Base-by-base conservation (phyloP, 768 basidiomycete genomes). In the Lentinula detonsa region DNA sequence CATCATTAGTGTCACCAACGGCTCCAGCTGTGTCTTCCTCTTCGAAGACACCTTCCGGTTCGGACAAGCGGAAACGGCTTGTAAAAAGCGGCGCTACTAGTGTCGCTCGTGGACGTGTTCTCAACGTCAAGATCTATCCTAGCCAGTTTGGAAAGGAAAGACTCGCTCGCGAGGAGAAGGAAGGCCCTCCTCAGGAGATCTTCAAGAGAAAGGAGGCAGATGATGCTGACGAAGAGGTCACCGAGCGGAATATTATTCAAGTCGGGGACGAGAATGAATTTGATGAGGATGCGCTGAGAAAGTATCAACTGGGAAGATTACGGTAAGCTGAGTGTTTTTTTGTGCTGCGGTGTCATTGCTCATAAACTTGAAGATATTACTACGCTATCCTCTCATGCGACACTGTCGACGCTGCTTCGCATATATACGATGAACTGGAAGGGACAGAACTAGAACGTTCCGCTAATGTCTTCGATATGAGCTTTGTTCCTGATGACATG, bases 361-460 rank as follows among this genome's bases (percentile, higher is more conserved):
- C 10, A 54, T 39, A 21, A 35, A 15, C 58, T 61, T 23, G 18
- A 40, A 97, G 95, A 61, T 99, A 98, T 71, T 96, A 92, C 70
- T 99, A 98, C 74, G 96, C 96, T 13, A 82, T 99, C 58, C 87
- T 93, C 2, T 90, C 91, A 56, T 98, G 93, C 73, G 90, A 95
- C 67, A 81, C 88, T 1, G 77, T 83, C 9, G 81, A 85, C 37
- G 81, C 94, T 4, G 93, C 95, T 8, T 77, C 82, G 2, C 87
- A 94, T 69, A 85, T 95, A 34, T 90, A 89, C 69, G 73, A 80
- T 35, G 95, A 98, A 70, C 81, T 98, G 28, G 91, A 98, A 65
- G 95, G 94, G 15, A 92, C 96, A 2, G 97, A 99, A 71, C 83
- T 98, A 15, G 97, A 98, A 72, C 86, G 94, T 34, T 97, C 96